Evolutionary conservation across 139 green algal species (phyloP).

Genomic region (Chlamydomonas incerta): DNA sequence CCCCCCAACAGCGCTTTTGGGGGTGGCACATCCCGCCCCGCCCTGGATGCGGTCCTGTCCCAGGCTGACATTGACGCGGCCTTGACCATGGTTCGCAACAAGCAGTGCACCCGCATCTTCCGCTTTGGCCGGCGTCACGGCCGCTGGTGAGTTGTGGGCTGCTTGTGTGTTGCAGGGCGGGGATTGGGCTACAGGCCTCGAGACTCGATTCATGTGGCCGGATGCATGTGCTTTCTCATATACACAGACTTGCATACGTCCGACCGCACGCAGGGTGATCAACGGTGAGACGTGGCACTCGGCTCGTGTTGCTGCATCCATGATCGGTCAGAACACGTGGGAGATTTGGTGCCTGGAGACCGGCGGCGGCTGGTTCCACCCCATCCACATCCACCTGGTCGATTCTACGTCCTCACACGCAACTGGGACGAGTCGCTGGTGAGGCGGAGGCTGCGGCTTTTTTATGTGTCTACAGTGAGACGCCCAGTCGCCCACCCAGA

Average conservation of each 20-base stretch:
- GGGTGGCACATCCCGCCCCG: background rate
- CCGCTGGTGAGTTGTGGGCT: background rate
- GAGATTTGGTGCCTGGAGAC: slow-evolving; percentile 22
- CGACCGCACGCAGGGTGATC: background rate
- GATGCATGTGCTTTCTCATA: background rate
- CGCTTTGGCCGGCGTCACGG: background rate
- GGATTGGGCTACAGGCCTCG: too few species aligned
- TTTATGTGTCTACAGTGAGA: background rate
- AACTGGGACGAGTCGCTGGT: slow-evolving; percentile 2
- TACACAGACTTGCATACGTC: too few species aligned
- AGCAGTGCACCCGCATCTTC: background rate
- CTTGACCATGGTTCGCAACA: background rate
- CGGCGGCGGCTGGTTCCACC: slow-evolving; percentile 28
- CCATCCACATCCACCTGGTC: slow-evolving; percentile 35
- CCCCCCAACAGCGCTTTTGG: background rate
- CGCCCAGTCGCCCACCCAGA: too few species aligned
- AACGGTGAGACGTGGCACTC: slow-evolving; percentile 24
- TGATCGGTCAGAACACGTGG: slow-evolving; percentile 23
- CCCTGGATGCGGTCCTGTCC: background rate
- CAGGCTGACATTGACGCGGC: background rate
- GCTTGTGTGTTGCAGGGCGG: too few species aligned
- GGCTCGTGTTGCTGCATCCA: background rate
- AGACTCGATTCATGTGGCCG: too few species aligned
- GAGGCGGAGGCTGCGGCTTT: background rate
- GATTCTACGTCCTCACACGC: slow-evolving; percentile 8